Evolutionary conservation across 2,329 filamentous ascomycete species (phyloP), one percentile per base, ranked within the genome.

Genomic region (Atkinsonella hypoxylon): DNA sequence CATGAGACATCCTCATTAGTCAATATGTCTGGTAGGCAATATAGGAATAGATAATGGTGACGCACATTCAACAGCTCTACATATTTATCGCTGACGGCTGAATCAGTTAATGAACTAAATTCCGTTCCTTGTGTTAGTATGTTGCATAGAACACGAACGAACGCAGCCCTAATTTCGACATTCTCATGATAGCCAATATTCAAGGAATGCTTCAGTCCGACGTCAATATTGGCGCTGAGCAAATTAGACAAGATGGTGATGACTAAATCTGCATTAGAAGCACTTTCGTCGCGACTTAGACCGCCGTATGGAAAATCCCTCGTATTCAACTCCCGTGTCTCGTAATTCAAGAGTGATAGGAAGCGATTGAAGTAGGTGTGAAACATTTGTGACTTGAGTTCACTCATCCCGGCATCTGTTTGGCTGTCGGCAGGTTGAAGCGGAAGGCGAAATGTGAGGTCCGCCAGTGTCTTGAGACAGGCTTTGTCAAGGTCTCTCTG

Each of bases 151-250:
- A 86, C 82, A 56, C 81, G 82, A 53, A 86, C 77, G 59, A 86
- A 85, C 2, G 82, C 82, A 5, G 81, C 84, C 48, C 82, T 74
- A 52, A 85, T 84, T 57, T 85, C 81, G 32, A 82, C 70, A 57
- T 84, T 83, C 57, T 84, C 81, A 58, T 86, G 81, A 59, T 86
- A 86, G 12, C 82, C 82, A 53, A 86, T 84, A 53, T 78, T 81
- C 13, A 86, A 66, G 2, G 81, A 85, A 60, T 85, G 81, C 60
- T 86, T 85, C 45, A 86, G 65, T 2, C 82, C 82, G 38, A 86
- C 81, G 57, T 86, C 82, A 32, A 86, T 83, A 55, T 86, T 86
- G 3, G 82, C 81, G 58, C 82, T 85, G 8, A 86, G 67, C 1
- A 86, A 71, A 56, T 86, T 86, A 1, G 82, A 85, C 12, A 86